Evolutionary conservation across 257 asterid species (phyloP), one percentile per base, ranked within the genome.

Genomic region (Solanum arcanum): DNA sequence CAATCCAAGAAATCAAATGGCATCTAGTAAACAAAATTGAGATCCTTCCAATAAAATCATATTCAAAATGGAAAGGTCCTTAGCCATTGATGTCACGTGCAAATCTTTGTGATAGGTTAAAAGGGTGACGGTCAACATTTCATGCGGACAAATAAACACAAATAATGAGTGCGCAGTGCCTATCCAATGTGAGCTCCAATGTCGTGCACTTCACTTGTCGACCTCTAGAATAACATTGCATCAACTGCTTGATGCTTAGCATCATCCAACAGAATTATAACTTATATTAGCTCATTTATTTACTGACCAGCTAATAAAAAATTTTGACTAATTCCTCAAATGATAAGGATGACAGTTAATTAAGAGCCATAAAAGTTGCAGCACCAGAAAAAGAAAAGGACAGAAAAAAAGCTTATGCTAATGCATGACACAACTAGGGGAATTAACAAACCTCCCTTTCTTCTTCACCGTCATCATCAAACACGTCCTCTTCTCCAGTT

Each of bases 381-480:
- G 18, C 39, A 85, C 29, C 31, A 74, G 60, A 37, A 16, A 66
- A 66, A 82, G 49, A 64, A 62, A 69, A 25, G 8, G n/a, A 7
- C 11, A 27, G 9, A 11, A 88, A 12, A 62, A 33, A 72, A 52
- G 23, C 39, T 44, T 77, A 16, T 44, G 84, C 37, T 33, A 20
- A 60, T 84, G 89, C 56, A 84, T 25, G 41, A 31, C 62, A 76
- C 39, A 85, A 18, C 84, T 68, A 3, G 69, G 37, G 44, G 11
- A 86, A 81, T 66, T 83, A 83, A 90, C 96, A 70, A 46, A 95
- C 99, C 98, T 97, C 99, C 86, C 99, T 92, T 94, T 94, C 99
- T 90, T 96, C 99, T 89, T 97, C 99, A 86, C 99, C 99, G 74
- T 95, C 99, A 83, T 96, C 99, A 88, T 97, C 99, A 83, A 89